Percentiles rank a stretch among this genome's conserved stretches.
Conservation (phyloP, 2,329 filamentous ascomycete genomes). For the Colletotrichum plurivorum region DNA sequence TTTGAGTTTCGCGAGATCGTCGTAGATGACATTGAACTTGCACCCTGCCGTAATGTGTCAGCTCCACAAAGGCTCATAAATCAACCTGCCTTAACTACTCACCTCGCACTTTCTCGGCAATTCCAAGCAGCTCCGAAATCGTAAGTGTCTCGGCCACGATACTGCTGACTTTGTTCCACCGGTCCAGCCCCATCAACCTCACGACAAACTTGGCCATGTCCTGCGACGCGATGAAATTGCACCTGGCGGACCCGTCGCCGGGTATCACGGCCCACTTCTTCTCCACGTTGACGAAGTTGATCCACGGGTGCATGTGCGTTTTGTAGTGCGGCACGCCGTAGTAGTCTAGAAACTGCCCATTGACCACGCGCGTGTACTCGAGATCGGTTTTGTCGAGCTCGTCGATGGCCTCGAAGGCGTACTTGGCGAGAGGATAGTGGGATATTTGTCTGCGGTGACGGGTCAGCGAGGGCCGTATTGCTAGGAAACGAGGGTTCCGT, state of each 20-base stretch:
- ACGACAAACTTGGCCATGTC: slow-evolving; percentile 51
- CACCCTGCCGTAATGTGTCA: not conserved
- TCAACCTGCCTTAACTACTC: not conserved
- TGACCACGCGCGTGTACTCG: slow-evolving; percentile 43
- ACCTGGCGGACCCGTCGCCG: slow-evolving; percentile 28
- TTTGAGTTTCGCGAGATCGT: slow-evolving; percentile 42
- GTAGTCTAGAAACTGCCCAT: slow-evolving; percentile 48
- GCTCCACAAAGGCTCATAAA: not conserved
- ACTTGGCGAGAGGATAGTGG: slow-evolving; percentile 41
- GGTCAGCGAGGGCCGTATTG: not conserved
- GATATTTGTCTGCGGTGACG: slow-evolving; percentile 38
- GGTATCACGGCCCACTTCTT: slow-evolving; percentile 34
- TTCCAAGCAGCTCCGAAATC: slow-evolving; percentile 53
- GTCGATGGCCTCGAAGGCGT: slow-evolving; percentile 44
- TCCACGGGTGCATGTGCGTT: slow-evolving; percentile 48
- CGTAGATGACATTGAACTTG: slow-evolving; percentile 15
- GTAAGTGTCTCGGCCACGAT: slow-evolving; percentile 52
- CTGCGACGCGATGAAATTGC: slow-evolving; percentile 28
- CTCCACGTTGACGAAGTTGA: slow-evolving; percentile 30
- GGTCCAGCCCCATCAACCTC: slow-evolving; percentile 51
- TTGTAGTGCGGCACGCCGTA: slow-evolving; percentile 46
- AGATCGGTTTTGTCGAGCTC: slow-evolving; percentile 31
- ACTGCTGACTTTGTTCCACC: slow-evolving; percentile 54
- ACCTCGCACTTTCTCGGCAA: slow-evolving; percentile 48
- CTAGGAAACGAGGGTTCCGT: not conserved